phyloP scores from a whole-genome alignment of 1,284 basidiomycete genomes.

The Malassezia sp. region DNA sequence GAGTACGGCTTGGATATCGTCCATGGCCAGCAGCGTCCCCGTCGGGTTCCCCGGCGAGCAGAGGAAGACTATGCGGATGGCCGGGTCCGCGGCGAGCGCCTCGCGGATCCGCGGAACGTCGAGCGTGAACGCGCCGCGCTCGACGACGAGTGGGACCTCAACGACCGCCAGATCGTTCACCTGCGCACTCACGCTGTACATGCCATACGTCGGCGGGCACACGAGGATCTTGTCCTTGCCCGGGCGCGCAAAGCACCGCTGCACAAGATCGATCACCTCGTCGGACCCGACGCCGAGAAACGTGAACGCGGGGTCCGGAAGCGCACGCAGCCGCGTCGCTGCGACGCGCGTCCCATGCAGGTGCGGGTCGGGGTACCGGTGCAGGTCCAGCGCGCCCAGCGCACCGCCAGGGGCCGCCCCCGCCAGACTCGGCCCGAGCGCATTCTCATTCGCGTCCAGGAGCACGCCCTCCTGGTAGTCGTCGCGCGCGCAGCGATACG shows the following conservation, averaged over 20 bases:
- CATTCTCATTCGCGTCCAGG: slow-evolving; percentile 97
- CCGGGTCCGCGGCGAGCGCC: slow-evolving; percentile 26
- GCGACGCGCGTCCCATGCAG: slow-evolving; percentile 67
- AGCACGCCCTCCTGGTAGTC: slow-evolving; percentile 87
- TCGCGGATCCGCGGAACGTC: slow-evolving; percentile 40
- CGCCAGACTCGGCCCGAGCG: slow-evolving; percentile 73
- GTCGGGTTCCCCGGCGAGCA: slow-evolving; percentile 98
- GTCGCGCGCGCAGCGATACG: slow-evolving; percentile 90
- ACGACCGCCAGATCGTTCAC: slow-evolving; percentile 84
- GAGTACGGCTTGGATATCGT: slow-evolving; percentile 60
- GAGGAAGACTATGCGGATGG: slow-evolving; percentile 80
- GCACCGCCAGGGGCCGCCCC: neutral
- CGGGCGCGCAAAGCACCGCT: slow-evolving; percentile 75
- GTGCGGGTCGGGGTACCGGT: slow-evolving; percentile 77
- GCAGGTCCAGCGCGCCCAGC: slow-evolving; percentile 48
- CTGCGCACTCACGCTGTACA: slow-evolving; percentile 89
- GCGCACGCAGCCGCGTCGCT: slow-evolving; percentile 56
- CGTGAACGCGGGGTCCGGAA: slow-evolving; percentile 52
- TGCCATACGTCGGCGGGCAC: slow-evolving; percentile 87
- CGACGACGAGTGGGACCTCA: slow-evolving; percentile 65
- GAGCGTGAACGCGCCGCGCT: slow-evolving; percentile 65
- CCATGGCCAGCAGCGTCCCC: slow-evolving; percentile 70
- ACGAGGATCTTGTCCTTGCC: slow-evolving; percentile 59
- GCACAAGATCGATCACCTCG: slow-evolving; percentile 89
- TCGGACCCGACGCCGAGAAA: slow-evolving; percentile 95